phyloP scores from a whole-genome alignment of 2,329 filamentous ascomycete genomes.

The Xylaria sp. region DNA sequence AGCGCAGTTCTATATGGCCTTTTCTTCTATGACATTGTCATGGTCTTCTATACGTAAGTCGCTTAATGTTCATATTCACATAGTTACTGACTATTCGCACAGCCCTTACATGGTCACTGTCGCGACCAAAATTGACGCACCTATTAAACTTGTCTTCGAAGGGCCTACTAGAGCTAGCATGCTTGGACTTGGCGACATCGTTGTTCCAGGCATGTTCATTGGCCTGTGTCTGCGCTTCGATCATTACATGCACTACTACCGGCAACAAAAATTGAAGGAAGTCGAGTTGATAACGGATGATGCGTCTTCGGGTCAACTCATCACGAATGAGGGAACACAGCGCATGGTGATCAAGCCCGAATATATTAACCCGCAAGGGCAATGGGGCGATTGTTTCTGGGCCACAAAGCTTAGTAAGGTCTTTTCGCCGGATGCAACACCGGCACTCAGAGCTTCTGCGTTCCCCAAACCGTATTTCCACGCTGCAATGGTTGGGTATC shows the following conservation, averaged over 20 bases:
- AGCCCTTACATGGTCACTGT: constrained; percentile 87
- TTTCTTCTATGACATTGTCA: constrained; percentile 95
- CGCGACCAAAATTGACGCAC: constrained; percentile 88
- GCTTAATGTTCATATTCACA: background rate
- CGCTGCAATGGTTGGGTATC: constrained; percentile 80
- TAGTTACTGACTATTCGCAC: constrained; percentile 37
- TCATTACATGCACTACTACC: constrained; percentile 82
- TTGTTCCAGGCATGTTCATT: constrained; percentile 91
- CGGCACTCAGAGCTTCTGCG: constrained; percentile 54
- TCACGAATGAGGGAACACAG: constrained; percentile 54
- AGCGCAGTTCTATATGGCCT: constrained; percentile 80
- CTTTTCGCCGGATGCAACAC: constrained; percentile 48
- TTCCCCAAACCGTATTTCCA: constrained; percentile 91
- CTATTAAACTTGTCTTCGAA: constrained; percentile 87
- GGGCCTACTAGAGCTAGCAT: constrained; percentile 77
- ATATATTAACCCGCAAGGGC: constrained; percentile 71
- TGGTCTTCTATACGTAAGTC: constrained; percentile 83
- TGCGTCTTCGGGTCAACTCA: constrained; percentile 49
- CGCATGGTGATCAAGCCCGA: constrained; percentile 62
- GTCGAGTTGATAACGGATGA: constrained; percentile 52
- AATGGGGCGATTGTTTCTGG: constrained; percentile 90
- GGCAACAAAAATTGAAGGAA: constrained; percentile 64
- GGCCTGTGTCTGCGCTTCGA: constrained; percentile 91
- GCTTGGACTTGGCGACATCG: constrained; percentile 93
- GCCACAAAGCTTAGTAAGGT: constrained; percentile 55